phyloP scores from a whole-genome alignment of 352 stramenopile genomes.

The Globisporangium parvum region DNA sequence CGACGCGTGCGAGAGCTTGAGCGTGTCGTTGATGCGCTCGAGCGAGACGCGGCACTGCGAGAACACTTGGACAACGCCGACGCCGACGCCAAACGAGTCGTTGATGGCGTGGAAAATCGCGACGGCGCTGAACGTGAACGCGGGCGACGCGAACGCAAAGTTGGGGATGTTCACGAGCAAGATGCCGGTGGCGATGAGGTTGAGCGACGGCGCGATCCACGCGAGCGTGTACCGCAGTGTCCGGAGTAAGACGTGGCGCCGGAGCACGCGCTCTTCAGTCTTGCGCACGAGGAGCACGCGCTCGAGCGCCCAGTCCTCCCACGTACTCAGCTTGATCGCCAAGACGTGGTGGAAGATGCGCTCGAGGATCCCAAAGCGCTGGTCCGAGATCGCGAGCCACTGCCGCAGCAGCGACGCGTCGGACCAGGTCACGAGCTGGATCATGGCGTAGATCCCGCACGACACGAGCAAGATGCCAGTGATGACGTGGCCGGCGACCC shows the following conservation, averaged over 20 bases:
- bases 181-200: constrained; percentile 25
- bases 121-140: constrained; percentile 28
- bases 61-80: constrained; percentile 14
- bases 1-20: constrained; percentile 4
- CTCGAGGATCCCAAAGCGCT: constrained; percentile 12
- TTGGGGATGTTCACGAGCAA: constrained; percentile 22
- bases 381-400: constrained; percentile 15
- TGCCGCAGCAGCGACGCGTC: constrained; percentile 7
- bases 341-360: constrained; percentile 11
- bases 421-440: constrained; percentile 13
- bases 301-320: constrained; percentile 44
- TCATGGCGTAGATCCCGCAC: constrained; percentile 8
- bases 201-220: constrained; percentile 28
- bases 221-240: constrained; percentile 29
- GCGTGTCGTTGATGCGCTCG: constrained; percentile 19
- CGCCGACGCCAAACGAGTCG: constrained; percentile 18
- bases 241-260: constrained; percentile 18
- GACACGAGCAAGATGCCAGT: constrained; percentile 12
- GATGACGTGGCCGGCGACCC: constrained; percentile 10
- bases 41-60: constrained; percentile 26
- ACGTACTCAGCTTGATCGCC: constrained; percentile 47
- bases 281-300: constrained; percentile 30
- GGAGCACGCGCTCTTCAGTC: constrained; percentile 27
- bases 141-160: constrained; percentile 21
- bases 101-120: constrained; percentile 36